Conservation (phyloP, 495 filamentous ascomycete genomes). For the Penicillium coffeae region DNA sequence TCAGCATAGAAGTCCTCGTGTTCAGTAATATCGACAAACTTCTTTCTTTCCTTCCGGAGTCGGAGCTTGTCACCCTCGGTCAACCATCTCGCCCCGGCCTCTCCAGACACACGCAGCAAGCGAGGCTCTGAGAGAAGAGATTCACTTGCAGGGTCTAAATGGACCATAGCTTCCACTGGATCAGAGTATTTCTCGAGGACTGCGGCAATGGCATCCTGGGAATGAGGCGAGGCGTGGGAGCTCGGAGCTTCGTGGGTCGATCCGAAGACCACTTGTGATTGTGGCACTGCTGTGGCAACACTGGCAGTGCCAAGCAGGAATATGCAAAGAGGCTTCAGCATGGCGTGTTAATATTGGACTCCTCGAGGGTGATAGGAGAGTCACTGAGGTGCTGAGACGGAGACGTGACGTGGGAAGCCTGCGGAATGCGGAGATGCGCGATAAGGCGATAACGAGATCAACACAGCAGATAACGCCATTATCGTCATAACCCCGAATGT, state of each 20-base stretch:
- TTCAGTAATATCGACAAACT: slow-evolving; percentile 12
- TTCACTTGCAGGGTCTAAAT: not conserved
- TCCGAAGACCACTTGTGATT: slow-evolving; percentile 7
- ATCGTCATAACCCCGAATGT: too few relatives aligned
- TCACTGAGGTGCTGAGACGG: not conserved
- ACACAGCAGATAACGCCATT: not conserved
- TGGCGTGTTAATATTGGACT: not conserved
- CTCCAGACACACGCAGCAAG: slow-evolving; percentile 3
- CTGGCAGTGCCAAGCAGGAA: slow-evolving; percentile 1
- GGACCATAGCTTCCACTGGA: slow-evolving; percentile 4
- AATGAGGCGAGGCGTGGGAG: not conserved
- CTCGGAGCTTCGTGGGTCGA: not conserved
- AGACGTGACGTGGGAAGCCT: not conserved
- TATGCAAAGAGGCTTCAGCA: slow-evolving; percentile 2
- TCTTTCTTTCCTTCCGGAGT: slow-evolving; percentile 5
- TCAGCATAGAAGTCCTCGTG: slow-evolving; percentile 11
- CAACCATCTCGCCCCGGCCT: slow-evolving; percentile 7
- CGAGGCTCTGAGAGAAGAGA: slow-evolving; percentile 1
- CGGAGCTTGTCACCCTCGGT: slow-evolving; percentile 14
- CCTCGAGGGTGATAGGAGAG: not conserved
- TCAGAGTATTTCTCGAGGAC: slow-evolving; percentile 5
- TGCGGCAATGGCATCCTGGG: slow-evolving; percentile 3
- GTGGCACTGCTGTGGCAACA: not conserved
- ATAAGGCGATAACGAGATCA: not conserved
- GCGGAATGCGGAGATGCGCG: not conserved